These are phyloP conservation scores for Cladosporium velox DNA, from an alignment of 2,329 filamentous ascomycete species.

Conservation along the genomic window DNA sequence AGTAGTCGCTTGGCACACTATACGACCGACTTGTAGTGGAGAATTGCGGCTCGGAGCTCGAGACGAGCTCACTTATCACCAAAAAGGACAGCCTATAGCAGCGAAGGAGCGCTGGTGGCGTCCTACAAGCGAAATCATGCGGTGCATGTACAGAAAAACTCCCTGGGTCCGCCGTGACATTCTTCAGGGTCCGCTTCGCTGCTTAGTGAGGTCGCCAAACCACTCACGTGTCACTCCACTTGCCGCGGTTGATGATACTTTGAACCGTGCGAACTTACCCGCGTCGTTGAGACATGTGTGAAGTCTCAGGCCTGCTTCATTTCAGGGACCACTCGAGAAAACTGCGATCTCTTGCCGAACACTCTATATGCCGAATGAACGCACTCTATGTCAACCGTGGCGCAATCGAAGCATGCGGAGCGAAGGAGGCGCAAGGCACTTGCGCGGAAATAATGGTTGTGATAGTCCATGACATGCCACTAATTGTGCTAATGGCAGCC, in stretches of 20 bases:
- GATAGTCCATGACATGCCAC: not conserved
- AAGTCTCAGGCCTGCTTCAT: not conserved
- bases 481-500: not conserved
- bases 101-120: slow-evolving; percentile 14
- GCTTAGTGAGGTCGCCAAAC: not conserved
- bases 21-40: not conserved
- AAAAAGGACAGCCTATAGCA: not conserved
- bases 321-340: not conserved
- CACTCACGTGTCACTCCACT: slow-evolving; percentile 9
- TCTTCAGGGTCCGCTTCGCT: not conserved
- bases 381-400: not conserved
- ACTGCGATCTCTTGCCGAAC: slow-evolving; percentile 6
- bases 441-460: not conserved
- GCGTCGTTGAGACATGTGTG: slow-evolving; percentile 13
- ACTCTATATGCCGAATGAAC: not conserved
- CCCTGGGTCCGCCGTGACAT: not conserved
- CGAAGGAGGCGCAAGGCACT: not conserved
- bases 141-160: not conserved
- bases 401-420: not conserved
- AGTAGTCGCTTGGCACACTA: not conserved
- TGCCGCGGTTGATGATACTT: slow-evolving; percentile 2
- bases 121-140: slow-evolving; percentile 1
- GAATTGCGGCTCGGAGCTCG: not conserved
- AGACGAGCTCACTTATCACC: not conserved
- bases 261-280: slow-evolving; percentile 1